phyloP scores from a whole-genome alignment of 2,329 filamentous ascomycete species.

The Blastomyces gilchristii region DNA sequence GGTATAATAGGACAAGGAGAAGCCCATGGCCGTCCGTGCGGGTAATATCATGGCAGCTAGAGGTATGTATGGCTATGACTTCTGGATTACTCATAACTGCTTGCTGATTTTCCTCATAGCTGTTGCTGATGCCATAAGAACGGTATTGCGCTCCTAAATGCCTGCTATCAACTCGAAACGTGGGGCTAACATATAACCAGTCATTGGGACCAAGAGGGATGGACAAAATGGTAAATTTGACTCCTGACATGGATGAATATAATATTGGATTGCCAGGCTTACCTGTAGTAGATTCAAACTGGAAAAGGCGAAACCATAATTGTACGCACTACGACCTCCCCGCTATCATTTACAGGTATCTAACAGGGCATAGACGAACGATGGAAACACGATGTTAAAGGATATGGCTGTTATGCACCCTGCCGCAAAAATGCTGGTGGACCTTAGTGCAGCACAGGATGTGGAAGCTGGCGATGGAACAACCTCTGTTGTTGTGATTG shows the following conservation, averaged over 20 bases:
- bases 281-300: slow-evolving; percentile 59
- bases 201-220: slow-evolving; percentile 93
- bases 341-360: slow-evolving; percentile 3
- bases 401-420: slow-evolving; percentile 99
- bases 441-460: slow-evolving; percentile 93
- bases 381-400: slow-evolving; percentile 97
- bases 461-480: slow-evolving; percentile 97
- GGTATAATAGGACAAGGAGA: slow-evolving; percentile 66
- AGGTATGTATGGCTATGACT: slow-evolving; percentile 47
- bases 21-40: slow-evolving; percentile 92
- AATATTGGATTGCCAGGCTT: slow-evolving; percentile 15
- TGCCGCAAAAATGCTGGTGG: slow-evolving; percentile 98
- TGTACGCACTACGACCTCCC: slow-evolving; percentile 30
- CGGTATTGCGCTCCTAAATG: slow-evolving; percentile 39
- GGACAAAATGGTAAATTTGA: slow-evolving; percentile 71
- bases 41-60: slow-evolving; percentile 95
- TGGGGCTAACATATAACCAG: slow-evolving; percentile 35
- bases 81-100: not conserved
- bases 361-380: slow-evolving; percentile 59
- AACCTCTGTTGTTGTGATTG: slow-evolving; percentile 96
- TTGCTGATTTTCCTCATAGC: slow-evolving; percentile 46
- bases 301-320: slow-evolving; percentile 97
- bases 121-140: slow-evolving; percentile 94
- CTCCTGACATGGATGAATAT: slow-evolving; percentile 2
- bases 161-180: slow-evolving; percentile 18